Base-by-base conservation (phyloP, 768 basidiomycete species). In the Hygrophoropsis aurantiaca region DNA sequence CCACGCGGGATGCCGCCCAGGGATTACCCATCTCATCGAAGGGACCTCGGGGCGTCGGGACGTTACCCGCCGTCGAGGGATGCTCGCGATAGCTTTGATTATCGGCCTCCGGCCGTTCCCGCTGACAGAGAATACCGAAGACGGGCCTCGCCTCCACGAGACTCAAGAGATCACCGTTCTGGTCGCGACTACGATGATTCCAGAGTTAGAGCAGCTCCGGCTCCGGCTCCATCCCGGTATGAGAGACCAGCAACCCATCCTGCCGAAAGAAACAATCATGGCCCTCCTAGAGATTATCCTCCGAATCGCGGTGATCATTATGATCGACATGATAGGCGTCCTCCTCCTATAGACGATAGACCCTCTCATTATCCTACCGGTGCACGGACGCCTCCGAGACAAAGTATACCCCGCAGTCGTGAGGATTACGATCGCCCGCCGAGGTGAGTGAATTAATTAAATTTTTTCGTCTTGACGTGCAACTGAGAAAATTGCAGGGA, bases 181-280 rank as follows among this genome's bases (percentile, higher is more conserved):
- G 68, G 71, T 54, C 79, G 84, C 48, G 86, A 90, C 40, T 75
- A 80, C 56, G 86, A 91, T 54, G 89, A 90, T 40, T 84, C 81
- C 54, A 75, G 83, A 57, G 57, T 64, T 56, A 75, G 84, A 38
- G 85, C 78, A 46, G 64, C 74, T 46, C 67, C 71, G n/a, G 64
- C 65, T 20, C 59, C 60, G 15, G 68, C 79, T 23, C 72, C 71
- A n/a, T 67, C 78, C 44, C 77, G 82, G 54, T 74, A 78, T 49
- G 77, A 80, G 36, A 80, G 87, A 39, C 76, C 65, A 27, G 65
- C 60, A 23, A 71, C 72, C 51, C 71, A 72, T 51, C 57, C 62
- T 39, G 52, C 68, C 45, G 74, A 75, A 42, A 61, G 55, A 42
- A 70, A 82, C n/a, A 65, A 67, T 68, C 68, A 63, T 54, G 79